Evolutionary conservation across 2,329 filamentous ascomycete genomes (phyloP).

Genomic region (Fusarium nelsonii): DNA sequence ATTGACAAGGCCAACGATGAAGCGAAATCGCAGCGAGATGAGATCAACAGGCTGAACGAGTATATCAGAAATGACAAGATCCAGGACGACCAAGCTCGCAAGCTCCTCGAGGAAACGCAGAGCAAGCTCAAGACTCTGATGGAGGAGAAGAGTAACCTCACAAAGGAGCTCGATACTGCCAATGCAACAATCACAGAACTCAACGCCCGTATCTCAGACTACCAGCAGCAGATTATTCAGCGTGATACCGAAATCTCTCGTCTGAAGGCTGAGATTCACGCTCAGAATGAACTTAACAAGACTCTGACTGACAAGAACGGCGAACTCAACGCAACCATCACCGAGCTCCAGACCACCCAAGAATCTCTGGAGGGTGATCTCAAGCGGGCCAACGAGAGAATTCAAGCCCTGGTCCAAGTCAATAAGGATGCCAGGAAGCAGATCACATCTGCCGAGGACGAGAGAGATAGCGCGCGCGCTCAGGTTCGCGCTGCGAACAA

Average conservation of each 20-base stretch:
- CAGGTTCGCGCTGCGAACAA: background rate
- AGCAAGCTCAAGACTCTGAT: background rate
- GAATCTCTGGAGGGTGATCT: background rate
- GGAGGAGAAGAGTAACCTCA: background rate
- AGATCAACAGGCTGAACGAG: background rate
- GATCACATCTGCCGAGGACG: rapidly evolving
- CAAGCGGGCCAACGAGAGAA: background rate
- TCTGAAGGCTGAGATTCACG: background rate
- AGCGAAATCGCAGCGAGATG: background rate
- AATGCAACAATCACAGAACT: background rate
- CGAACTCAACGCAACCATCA: background rate
- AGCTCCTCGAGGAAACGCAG: background rate
- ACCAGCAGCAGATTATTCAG: constrained; percentile 3
- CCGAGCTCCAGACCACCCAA: background rate
- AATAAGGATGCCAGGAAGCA: background rate
- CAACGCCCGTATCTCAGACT: background rate
- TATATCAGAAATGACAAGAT: background rate
- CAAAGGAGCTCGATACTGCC: background rate
- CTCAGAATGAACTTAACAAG: background rate
- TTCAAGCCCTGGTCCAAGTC: rapidly evolving
- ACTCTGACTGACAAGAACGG: background rate
- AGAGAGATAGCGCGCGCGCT: background rate
- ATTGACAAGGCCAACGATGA: background rate
- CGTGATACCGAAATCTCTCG: background rate
- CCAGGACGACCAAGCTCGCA: background rate